These are phyloP conservation scores for Globisporangium sylvaticum DNA, from an alignment of 352 stramenopile species.

Conservation along the genomic window DNA sequence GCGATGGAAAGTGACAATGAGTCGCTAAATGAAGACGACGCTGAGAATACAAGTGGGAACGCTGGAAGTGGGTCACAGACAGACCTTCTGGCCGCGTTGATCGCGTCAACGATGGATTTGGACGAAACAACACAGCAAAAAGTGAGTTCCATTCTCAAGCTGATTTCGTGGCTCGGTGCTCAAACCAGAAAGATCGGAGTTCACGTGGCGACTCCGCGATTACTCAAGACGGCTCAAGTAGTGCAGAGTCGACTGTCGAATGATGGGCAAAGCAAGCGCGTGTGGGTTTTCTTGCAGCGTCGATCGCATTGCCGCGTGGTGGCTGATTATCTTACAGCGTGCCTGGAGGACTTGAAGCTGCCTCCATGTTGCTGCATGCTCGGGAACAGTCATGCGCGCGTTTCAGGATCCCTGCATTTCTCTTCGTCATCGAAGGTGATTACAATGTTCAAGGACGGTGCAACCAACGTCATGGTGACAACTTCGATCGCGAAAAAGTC, in stretches of 20 bases:
- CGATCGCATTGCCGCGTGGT: constrained; percentile 67
- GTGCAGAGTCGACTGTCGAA: constrained; percentile 47
- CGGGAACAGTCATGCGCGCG: constrained; percentile 58
- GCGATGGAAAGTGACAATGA: constrained; percentile 18
- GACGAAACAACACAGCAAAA: constrained; percentile 32
- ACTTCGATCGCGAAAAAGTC: constrained; percentile 66
- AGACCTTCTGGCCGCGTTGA: constrained; percentile 10
- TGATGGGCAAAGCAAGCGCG: constrained; percentile 20
- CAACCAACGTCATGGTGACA: constrained; percentile 72
- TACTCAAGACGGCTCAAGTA: constrained; percentile 54
- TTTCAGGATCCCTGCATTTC: constrained; percentile 51
- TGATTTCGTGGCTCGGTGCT: constrained; percentile 42
- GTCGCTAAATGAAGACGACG: not conserved
- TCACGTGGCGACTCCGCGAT: constrained; percentile 37
- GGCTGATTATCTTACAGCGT: constrained; percentile 68
- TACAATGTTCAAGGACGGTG: constrained; percentile 44
- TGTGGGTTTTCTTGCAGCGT: constrained; percentile 73
- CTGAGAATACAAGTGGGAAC: not conserved
- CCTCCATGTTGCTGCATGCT: constrained; percentile 75
- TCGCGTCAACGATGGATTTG: constrained; percentile 32
- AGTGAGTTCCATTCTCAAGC: constrained; percentile 52
- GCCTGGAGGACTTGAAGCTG: constrained; percentile 32
- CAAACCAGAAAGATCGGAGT: constrained; percentile 32
- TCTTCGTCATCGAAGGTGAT: constrained; percentile 72
- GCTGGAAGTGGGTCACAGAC: not conserved